phyloP scores from a whole-genome alignment of 805 yeast species.

The Scheffersomyces stipitis region DNA sequence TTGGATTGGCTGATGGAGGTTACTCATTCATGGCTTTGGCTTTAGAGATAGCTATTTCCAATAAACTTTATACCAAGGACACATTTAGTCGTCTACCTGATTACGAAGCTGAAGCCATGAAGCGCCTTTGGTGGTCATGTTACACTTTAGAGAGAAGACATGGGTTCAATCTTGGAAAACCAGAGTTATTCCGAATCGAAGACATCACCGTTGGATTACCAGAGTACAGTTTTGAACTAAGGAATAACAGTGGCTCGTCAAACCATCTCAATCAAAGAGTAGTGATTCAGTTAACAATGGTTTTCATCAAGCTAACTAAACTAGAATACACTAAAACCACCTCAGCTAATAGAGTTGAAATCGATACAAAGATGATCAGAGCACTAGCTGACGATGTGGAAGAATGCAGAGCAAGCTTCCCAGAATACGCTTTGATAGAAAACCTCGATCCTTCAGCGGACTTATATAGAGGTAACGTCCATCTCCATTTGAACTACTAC shows the following conservation, averaged over 20 bases:
- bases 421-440: not conserved
- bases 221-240: slow-evolving; percentile 5
- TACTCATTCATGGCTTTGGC: slow-evolving; percentile 13
- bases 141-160: slow-evolving; percentile 13
- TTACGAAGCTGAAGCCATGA: slow-evolving; percentile 8
- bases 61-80: slow-evolving; percentile 7
- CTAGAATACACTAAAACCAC: slow-evolving; percentile 4
- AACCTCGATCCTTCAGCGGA: slow-evolving; percentile 1
- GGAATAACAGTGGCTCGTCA: slow-evolving; percentile 8
- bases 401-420: not conserved
- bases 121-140: slow-evolving; percentile 16
- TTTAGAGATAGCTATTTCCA: slow-evolving; percentile 13
- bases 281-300: slow-evolving; percentile 9
- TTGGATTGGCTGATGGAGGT: slow-evolving; percentile 14
- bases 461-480: slow-evolving; percentile 10
- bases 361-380: slow-evolving; percentile 7
- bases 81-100: slow-evolving; percentile 6
- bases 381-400: not conserved
- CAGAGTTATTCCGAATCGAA: slow-evolving; percentile 8
- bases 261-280: slow-evolving; percentile 10
- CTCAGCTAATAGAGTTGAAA: slow-evolving; percentile 3
- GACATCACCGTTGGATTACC: slow-evolving; percentile 13
- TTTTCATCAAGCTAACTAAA: slow-evolving; percentile 12
- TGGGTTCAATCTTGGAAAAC: slow-evolving; percentile 13
- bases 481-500: slow-evolving; percentile 12